Conservation (phyloP, 257 asterid species). For the Lycium ferocissimum region DNA sequence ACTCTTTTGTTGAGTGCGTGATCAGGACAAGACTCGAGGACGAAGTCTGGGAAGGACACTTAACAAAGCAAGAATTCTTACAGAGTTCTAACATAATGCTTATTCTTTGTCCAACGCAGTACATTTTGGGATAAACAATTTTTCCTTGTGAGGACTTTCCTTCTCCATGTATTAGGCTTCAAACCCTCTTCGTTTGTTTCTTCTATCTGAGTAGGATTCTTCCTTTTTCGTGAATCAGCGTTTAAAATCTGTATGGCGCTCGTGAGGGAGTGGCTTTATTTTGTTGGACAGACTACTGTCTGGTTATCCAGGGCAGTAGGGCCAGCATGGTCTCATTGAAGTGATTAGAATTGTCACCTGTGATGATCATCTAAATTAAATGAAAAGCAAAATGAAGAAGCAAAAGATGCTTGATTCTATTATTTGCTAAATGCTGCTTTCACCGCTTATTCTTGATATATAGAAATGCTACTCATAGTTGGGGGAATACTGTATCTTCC, state of each 20-base stretch:
- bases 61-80: not conserved
- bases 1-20: not conserved
- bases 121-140: not conserved
- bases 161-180: conserved; percentile 21
- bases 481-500: conserved; percentile 9
- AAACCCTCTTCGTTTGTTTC: conserved; percentile 15
- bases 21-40: not conserved
- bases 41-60: not conserved
- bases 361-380: not conserved
- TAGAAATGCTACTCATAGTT: conserved; percentile 10
- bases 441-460: not conserved
- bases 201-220: not conserved
- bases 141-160: not conserved
- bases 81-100: not conserved
- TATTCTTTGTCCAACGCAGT: not conserved
- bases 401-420: conserved; percentile 5
- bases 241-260: conserved; percentile 2
- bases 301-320: conserved; percentile 14
- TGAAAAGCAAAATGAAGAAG: not conserved
- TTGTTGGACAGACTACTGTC: conserved; percentile 18
- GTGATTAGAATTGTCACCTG: not conserved
- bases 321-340: not conserved
- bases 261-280: conserved; percentile 8
- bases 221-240: not conserved
- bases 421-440: conserved; percentile 6